These are phyloP conservation scores for Ramaria rubella DNA, from an alignment of 768 basidiomycete species.

Conservation along the genomic window DNA sequence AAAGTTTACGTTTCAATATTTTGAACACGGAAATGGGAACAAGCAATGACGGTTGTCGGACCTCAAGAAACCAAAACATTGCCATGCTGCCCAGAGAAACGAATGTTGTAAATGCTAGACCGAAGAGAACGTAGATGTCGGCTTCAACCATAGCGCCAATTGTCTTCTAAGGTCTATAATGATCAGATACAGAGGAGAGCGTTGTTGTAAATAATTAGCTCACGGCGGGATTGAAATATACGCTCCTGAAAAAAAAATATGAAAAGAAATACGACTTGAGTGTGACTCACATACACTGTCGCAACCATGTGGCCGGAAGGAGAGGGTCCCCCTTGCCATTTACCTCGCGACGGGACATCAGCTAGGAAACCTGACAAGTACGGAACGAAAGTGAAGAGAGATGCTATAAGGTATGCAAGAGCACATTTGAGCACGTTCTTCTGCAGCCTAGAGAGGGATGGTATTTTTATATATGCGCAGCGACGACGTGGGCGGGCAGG, in stretches of 20 bases:
- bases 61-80: slow-evolving; percentile 74
- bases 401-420: slow-evolving; percentile 83
- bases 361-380: slow-evolving; percentile 63
- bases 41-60: slow-evolving; percentile 13
- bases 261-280: not conserved
- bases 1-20: not conserved
- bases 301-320: slow-evolving; percentile 89
- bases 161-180: slow-evolving; percentile 44
- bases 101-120: slow-evolving; percentile 61
- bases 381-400: slow-evolving; percentile 87
- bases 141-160: slow-evolving; percentile 91
- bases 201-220: not conserved
- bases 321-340: slow-evolving; percentile 46
- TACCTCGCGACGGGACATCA: slow-evolving; percentile 47
- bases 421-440: slow-evolving; percentile 82
- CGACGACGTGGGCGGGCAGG: not conserved
- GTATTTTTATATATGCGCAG: not conserved
- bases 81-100: slow-evolving; percentile 72
- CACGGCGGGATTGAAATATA: slow-evolving; percentile 84
- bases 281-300: slow-evolving; percentile 61
- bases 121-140: slow-evolving; percentile 68
- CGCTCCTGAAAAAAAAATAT: slow-evolving; percentile 46
- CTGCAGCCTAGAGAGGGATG: slow-evolving; percentile 35
- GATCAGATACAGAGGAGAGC: not conserved
- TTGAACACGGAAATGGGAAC: not conserved